phyloP scores from a whole-genome alignment of 176 grass and related monocot genomes.

The Tillandsia leiboldiana region DNA sequence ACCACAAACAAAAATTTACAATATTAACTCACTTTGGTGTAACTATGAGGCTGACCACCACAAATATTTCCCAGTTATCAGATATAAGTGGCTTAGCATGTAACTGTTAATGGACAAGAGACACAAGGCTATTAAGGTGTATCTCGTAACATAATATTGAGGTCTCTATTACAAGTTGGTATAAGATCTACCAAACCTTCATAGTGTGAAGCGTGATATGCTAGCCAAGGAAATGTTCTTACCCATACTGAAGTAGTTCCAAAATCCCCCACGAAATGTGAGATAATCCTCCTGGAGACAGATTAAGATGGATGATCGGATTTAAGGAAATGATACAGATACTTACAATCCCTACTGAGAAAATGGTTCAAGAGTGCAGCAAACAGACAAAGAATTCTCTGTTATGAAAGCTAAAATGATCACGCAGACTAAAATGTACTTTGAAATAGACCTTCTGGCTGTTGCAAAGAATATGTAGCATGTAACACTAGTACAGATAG shows the following conservation, averaged over 20 bases:
- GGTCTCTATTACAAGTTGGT: neutral
- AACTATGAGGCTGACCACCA: no score
- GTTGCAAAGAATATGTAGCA: neutral
- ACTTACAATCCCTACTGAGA: no score
- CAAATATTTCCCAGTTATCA: no score
- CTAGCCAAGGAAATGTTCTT: conserved; percentile 30
- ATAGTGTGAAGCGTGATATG: neutral
- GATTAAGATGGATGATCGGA: conserved; percentile 6
- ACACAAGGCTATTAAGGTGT: no score
- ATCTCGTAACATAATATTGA: neutral
- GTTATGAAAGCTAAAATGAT: neutral
- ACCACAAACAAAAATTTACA: no score
- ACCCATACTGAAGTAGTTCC: conserved; percentile 99
- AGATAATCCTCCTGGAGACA: conserved; percentile 57
- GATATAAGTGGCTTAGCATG: no score
- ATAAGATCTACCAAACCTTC: neutral
- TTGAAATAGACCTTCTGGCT: neutral
- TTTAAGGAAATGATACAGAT: neutral
- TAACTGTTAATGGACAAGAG: no score
- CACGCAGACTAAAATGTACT: neutral
- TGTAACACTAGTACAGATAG: no score
- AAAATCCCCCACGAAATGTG: conserved; percentile 82
- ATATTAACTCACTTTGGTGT: no score
- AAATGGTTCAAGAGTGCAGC: neutral
- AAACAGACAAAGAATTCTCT: neutral